These are phyloP conservation scores for Huntiella decipiens DNA, from an alignment of 2,329 filamentous ascomycete genomes.

Conservation along the genomic window DNA sequence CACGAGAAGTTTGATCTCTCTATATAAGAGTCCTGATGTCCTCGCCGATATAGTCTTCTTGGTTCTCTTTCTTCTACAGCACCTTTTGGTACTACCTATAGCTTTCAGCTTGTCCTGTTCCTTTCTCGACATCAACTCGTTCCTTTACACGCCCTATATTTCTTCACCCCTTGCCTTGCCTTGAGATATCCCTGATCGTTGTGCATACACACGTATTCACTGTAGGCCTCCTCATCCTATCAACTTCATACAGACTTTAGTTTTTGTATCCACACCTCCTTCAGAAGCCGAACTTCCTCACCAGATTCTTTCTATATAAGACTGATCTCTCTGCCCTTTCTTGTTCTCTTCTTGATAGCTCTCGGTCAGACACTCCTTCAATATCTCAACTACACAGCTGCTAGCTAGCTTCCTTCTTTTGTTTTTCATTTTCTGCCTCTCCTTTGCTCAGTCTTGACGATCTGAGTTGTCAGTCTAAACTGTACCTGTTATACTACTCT, in stretches of 20 bases:
- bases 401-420: slow-evolving; percentile 1
- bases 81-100: too few species aligned
- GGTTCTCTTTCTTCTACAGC: too few species aligned
- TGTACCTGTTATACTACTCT: neutral
- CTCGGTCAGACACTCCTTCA: neutral
- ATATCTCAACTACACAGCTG: neutral
- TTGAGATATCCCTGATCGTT: neutral
- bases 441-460: slow-evolving; percentile 9
- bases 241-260: neutral
- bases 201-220: too few species aligned
- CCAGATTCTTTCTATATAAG: too few species aligned
- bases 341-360: neutral
- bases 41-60: too few species aligned
- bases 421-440: neutral
- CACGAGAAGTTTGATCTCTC: too few species aligned
- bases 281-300: too few species aligned
- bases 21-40: too few species aligned
- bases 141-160: neutral
- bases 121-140: too few species aligned
- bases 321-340: neutral
- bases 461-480: neutral
- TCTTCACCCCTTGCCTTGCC: neutral
- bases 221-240: too few species aligned
- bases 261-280: neutral
- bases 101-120: too few species aligned